Evolutionary conservation across 2,329 filamentous ascomycete species (phyloP).

Genomic region (Fusarium solani-melongenae): DNA sequence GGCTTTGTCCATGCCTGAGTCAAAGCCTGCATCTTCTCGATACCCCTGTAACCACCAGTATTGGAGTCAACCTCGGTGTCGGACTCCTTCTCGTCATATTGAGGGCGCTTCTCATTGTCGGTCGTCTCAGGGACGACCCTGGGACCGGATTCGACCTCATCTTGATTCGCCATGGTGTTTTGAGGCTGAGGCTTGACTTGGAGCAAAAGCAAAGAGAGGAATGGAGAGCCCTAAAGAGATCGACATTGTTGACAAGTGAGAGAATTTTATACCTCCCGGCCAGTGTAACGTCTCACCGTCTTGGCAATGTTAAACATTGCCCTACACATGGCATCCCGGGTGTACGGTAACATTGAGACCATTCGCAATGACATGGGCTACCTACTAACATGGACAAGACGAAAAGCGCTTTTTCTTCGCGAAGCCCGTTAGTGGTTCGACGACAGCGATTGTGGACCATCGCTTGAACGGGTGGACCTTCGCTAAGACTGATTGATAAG

Average conservation of each 20-base stretch:
- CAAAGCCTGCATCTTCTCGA: constrained; percentile 50
- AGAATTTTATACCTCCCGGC: neutral
- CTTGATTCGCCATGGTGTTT: neutral
- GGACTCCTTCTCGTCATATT: neutral
- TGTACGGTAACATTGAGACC: neutral
- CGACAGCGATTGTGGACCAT: neutral
- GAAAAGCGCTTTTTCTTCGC: neutral
- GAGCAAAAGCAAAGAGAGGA: neutral
- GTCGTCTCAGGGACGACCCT: neutral
- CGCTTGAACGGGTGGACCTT: neutral
- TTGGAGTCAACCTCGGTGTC: constrained; percentile 5
- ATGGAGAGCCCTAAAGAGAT: neutral
- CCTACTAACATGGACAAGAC: neutral
- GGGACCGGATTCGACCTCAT: constrained; percentile 3
- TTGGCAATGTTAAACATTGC: neutral
- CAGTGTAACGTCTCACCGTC: constrained; percentile 7
- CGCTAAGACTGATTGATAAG: constrained; percentile 17
- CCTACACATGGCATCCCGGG: neutral
- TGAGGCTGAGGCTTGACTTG: neutral
- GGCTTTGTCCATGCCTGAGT: constrained; percentile 50
- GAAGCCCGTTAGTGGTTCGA: constrained; percentile 6
- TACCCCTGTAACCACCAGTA: constrained; percentile 35
- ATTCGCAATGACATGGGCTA: neutral
- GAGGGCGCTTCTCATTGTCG: neutral
- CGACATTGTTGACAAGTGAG: neutral